Evolutionary conservation across 768 basidiomycete genomes (phyloP), one percentile per base, ranked within the genome.

Genomic region (Butyriboletus loyo): DNA sequence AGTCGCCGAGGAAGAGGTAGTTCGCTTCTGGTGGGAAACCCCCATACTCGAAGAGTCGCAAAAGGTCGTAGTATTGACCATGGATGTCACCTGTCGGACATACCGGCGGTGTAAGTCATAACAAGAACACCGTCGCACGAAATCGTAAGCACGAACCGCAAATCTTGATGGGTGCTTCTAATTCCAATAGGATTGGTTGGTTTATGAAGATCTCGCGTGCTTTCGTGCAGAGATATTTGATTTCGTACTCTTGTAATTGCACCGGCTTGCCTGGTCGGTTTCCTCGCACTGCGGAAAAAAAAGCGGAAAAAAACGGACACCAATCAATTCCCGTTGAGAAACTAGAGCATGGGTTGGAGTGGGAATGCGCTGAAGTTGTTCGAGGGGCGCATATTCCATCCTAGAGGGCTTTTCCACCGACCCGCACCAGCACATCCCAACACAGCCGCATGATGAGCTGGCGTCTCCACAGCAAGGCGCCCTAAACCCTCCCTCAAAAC

Each of bases 11-110:
- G 83, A 99, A 99, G 62, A 99, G 89, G 76, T 99, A 99, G 77
- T 99, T 99, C 54, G 96, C 94, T 84, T 99, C 96, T 76, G 96
- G 96, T 31, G 96, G 96, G 75, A 99, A 99, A 50, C 97, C 96
- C 55, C 96, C 96, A 66, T 98, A 98, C 73, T 99, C 96, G 73
- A 99, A 99, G 56, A 99, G 81, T 64, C 96, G 88, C 63, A 99
- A 81, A 40, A 99, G 82, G 77, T 99, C 96, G 73, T 98, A 98
- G 76, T 99, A 99, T 77, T 99, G 97, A 58, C 97, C 96, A 63
- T 98, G 97, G 63, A 98, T 98, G 73, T 98, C 96, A 70, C 95
- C 95, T 97, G 68, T 54, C 55, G 40, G 47, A 43, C 47, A 53
- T 50, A 59, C 27, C 47, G 52, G 42, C 43, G 21, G 58, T 38